A percentile compares a stretch with the other conserved stretches of the same genome.
These are phyloP conservation scores for Cochlearia excelsa DNA, from an alignment of 345 rosid species.

Conservation along the genomic window DNA sequence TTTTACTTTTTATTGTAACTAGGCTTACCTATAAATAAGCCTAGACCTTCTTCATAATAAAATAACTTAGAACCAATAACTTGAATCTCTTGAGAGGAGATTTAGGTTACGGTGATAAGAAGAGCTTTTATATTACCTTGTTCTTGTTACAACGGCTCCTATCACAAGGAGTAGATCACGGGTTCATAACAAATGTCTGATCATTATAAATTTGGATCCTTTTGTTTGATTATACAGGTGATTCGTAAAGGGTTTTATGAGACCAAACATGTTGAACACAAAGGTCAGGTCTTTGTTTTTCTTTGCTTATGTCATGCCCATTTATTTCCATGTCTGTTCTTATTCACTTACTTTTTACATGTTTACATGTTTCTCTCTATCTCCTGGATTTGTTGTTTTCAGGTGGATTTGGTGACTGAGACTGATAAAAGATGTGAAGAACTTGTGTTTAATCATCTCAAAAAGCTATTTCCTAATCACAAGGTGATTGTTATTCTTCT, in stretches of 20 bases:
- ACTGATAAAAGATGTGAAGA: slow-evolving; percentile 98
- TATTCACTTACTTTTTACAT: background rate
- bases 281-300: slow-evolving; percentile 65
- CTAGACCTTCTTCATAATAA: too few relatives aligned
- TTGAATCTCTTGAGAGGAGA: too few relatives aligned
- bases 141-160: too few relatives aligned
- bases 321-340: too few relatives aligned
- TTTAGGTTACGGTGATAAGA: too few relatives aligned
- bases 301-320: too few relatives aligned
- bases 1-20: too few relatives aligned
- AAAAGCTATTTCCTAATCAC: slow-evolving; percentile 59
- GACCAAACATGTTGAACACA: slow-evolving; percentile 90
- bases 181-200: background rate
- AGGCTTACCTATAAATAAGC: too few relatives aligned
- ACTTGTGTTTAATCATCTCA: slow-evolving; percentile 76
- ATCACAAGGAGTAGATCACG: too few relatives aligned
- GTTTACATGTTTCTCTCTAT: background rate
- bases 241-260: slow-evolving; percentile 77
- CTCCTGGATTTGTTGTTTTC: slow-evolving; percentile 18
- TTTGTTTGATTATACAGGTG: slow-evolving; percentile 39
- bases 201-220: slow-evolving; percentile 3
- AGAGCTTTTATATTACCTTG: too few relatives aligned
- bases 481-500: slow-evolving; percentile 44
- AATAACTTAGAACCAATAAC: too few relatives aligned
- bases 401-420: slow-evolving; percentile 97